A percentile compares a stretch with the other conserved stretches of the same genome.
These are phyloP conservation scores for Yarrowia phangngaensis DNA, from an alignment of 805 yeast species.

Conservation along the genomic window DNA sequence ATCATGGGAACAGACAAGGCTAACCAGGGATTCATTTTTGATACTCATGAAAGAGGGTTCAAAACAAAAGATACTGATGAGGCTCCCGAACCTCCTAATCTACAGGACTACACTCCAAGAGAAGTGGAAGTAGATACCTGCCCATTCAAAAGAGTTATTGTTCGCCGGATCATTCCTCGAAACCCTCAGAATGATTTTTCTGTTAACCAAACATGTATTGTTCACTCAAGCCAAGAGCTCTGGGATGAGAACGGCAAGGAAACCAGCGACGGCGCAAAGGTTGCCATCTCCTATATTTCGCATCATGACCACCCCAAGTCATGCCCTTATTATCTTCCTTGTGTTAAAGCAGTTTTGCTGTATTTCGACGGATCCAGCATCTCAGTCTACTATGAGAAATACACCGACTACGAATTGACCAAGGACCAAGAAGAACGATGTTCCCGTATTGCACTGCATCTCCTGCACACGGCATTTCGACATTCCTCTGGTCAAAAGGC, in stretches of 20 bases:
- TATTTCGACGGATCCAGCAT: conserved; percentile 44
- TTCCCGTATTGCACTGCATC: conserved; percentile 74
- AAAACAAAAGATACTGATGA: background rate
- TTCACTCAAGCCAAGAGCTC: conserved; percentile 33
- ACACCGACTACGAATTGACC: conserved; percentile 35
- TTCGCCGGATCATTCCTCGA: conserved; percentile 87
- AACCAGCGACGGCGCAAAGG: conserved; percentile 36
- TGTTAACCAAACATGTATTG: conserved; percentile 79
- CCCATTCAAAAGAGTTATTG: conserved; percentile 43
- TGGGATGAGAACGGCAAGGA: conserved; percentile 28
- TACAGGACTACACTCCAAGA: conserved; percentile 30
- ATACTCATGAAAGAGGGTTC: conserved; percentile 10
- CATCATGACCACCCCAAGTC: conserved; percentile 59
- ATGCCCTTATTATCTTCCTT: conserved; percentile 87
- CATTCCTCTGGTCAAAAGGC: conserved; percentile 79
- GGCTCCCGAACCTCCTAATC: conserved; percentile 1
- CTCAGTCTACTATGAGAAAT: conserved; percentile 76
- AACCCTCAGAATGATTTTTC: conserved; percentile 81
- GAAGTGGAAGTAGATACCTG: conserved; percentile 21
- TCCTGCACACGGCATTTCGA: conserved; percentile 72
- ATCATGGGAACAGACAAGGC: conserved; percentile 14
- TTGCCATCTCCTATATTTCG: conserved; percentile 70
- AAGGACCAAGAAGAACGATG: conserved; percentile 49
- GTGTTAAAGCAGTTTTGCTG: conserved; percentile 68
- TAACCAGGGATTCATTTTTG: conserved; percentile 14